Base-by-base conservation (phyloP, 2,329 filamentous ascomycete species). In the Aspergillus fijiensis region DNA sequence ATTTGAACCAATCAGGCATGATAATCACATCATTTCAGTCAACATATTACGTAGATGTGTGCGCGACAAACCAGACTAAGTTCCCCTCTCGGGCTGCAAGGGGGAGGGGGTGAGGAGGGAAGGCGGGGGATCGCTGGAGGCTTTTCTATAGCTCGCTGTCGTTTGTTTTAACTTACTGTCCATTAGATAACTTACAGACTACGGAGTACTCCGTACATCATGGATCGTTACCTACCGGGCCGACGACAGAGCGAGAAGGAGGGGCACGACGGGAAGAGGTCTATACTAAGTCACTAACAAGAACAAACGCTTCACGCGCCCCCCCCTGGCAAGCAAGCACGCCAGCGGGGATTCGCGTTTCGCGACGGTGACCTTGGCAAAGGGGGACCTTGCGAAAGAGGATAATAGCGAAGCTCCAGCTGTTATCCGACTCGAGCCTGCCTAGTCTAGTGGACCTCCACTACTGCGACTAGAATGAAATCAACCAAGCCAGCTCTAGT, bases 51-150 rank as follows among this genome's bases (percentile, higher is more conserved):
- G 53, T 55, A 31, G 33, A 16, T 19, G 51, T 54, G 45, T 35
- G 23, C 23, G 35, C 51, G 39, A 50, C 39, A 45, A 49, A 29
- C 57, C 31, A 48, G 42, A 33, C 42, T 49, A 39, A 53, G 29
- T 39, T 52, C 47, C 42, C 57, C 29, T 48, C 25, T 48, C 25
- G 21, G 27, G 27, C 56, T 54, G 57, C 23, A 58, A 53, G 50
- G 56, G 50, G 33, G 11, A 3, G 50, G 56, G 50, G 33, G 11
- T 1, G 27, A 23, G 27, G 7, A 29, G 27, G 27, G 19, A 27
- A 31, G n/a, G 56, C n/a, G 19, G 56, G 10, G 35, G 9, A 29
- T 3, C 27, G 27, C 27, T 29, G 27, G 19, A 16, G 33, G 33
- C 11, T 12, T 16, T 16, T 35, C 33, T 35, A 6, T 35, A 35